Percentiles rank a stretch among this genome's conserved stretches.
phyloP scores from a whole-genome alignment of 1,139 yeast genomes.

The Candida sanyaensis region DNA sequence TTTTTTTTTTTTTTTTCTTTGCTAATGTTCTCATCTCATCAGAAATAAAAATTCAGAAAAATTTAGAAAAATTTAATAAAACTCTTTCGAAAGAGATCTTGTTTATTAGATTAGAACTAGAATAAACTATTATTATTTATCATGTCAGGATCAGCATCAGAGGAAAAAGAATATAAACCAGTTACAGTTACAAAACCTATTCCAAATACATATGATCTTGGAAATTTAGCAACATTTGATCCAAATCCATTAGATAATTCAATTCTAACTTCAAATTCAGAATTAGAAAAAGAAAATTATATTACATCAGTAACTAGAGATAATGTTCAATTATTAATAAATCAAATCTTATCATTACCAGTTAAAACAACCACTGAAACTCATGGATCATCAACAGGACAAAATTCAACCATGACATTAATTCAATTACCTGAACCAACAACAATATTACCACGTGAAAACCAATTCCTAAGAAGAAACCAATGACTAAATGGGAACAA shows the following conservation, averaged over 20 bases:
- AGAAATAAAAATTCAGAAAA: conserved; percentile 1
- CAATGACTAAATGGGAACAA: conserved; percentile 94
- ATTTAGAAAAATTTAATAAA: conserved; percentile 2
- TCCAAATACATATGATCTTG: conserved; percentile 83
- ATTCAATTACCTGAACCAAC: conserved; percentile 84
- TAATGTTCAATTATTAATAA: conserved; percentile 85
- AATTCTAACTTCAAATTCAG: conserved; percentile 49
- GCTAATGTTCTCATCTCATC: conserved; percentile 7
- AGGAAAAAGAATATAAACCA: conserved; percentile 50
- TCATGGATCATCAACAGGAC: conserved; percentile 58
- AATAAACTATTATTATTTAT: background rate
- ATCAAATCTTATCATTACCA: conserved; percentile 88
- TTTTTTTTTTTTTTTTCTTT: background rate
- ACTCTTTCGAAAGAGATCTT: background rate
- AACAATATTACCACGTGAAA: conserved; percentile 89
- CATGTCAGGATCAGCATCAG: conserved; percentile 20
- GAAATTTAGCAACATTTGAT: conserved; percentile 85
- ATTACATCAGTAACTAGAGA: conserved; percentile 79
- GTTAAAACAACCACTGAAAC: conserved; percentile 82
- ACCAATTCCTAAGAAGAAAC: conserved; percentile 88
- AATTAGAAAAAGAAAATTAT: conserved; percentile 64
- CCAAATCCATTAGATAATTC: conserved; percentile 74
- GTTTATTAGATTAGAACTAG: too few species aligned
- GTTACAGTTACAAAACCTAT: conserved; percentile 87
- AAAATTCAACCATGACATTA: conserved; percentile 77